Conservation (phyloP, 352 stramenopile species). For the Pythium biforme region DNA sequence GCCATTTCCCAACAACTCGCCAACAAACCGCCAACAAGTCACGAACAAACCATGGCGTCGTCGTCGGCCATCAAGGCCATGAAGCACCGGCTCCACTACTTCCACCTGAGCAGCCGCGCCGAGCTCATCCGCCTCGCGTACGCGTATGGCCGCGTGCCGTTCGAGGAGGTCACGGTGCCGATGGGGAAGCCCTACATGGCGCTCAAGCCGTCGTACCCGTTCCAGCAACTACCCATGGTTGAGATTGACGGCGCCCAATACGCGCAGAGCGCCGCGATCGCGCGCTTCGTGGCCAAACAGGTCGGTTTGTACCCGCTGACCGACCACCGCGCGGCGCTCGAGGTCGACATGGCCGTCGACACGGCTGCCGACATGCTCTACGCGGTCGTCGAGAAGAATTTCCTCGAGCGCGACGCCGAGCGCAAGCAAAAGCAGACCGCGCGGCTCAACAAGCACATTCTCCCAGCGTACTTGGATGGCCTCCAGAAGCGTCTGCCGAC, state of each 20-base stretch:
- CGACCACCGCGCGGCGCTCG: constrained; percentile 29
- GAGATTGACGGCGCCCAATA: constrained; percentile 42
- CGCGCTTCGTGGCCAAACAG: constrained; percentile 42
- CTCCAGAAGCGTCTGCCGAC: constrained; percentile 24
- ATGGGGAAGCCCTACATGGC: constrained; percentile 26
- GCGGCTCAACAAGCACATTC: constrained; percentile 29
- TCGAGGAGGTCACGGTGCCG: constrained; percentile 39
- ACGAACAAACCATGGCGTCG: neutral
- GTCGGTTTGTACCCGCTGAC: constrained; percentile 34
- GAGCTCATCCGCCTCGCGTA: constrained; percentile 47
- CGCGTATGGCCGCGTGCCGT: constrained; percentile 35
- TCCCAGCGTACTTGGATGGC: constrained; percentile 29
- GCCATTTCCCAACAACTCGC: too few species aligned
- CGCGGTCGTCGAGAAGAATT: constrained; percentile 26
- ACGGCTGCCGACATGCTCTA: constrained; percentile 28
- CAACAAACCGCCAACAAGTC: neutral
- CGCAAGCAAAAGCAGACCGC: constrained; percentile 31
- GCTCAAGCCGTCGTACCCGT: constrained; percentile 38
- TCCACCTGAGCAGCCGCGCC: constrained; percentile 38
- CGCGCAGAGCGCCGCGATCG: constrained; percentile 37
- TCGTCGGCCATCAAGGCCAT: neutral
- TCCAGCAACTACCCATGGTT: constrained; percentile 43
- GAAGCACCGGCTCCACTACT: constrained; percentile 38
- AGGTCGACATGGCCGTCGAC: constrained; percentile 41
- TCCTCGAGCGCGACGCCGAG: constrained; percentile 30